These are phyloP conservation scores for Colletotrichum coccodes DNA, from an alignment of 2,329 filamentous ascomycete genomes.

Conservation along the genomic window DNA sequence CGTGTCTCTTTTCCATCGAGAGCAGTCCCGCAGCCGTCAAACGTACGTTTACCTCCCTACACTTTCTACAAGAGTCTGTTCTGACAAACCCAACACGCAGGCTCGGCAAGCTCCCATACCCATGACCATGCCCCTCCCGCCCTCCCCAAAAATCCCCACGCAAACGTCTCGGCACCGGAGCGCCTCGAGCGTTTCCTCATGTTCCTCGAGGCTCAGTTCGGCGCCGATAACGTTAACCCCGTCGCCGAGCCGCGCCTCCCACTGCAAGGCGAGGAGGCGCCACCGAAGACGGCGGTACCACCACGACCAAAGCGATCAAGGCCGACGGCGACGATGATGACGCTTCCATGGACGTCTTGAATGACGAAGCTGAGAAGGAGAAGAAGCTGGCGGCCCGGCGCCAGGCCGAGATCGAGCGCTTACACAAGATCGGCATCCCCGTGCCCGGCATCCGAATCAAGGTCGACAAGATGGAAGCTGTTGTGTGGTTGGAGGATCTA, in stretches of 20 bases:
- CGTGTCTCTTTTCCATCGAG: constrained; percentile 90
- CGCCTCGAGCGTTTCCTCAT: constrained; percentile 88
- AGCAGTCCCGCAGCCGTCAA: constrained; percentile 95
- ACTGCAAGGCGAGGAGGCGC: constrained; percentile 36
- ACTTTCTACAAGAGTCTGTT: too few relatives aligned
- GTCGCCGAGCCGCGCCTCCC: constrained; percentile 73
- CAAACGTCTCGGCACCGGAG: constrained; percentile 76
- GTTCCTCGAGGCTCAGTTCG: constrained; percentile 98
- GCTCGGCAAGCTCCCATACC: constrained; percentile 67
- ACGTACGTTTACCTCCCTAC: constrained; percentile 72
- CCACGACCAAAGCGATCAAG: constrained; percentile 42
- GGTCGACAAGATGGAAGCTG: constrained; percentile 88
- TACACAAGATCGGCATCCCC: constrained; percentile 87
- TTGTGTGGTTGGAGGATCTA: constrained; percentile 90
- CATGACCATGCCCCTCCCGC: constrained; percentile 38
- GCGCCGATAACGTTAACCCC: constrained; percentile 81
- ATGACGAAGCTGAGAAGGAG: constrained; percentile 38
- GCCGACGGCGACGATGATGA: constrained; percentile 36
- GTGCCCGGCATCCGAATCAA: constrained; percentile 89
- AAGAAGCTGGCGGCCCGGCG: constrained; percentile 64
- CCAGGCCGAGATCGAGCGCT: constrained; percentile 76
- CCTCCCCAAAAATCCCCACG: constrained; percentile 75
- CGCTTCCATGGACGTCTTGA: constrained; percentile 32
- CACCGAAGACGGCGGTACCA: constrained; percentile 25
- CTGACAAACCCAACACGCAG: constrained; percentile 49